Evolutionary conservation across 1,139 yeast genomes (phyloP).

Genomic region (Meyerozyma sp.): DNA sequence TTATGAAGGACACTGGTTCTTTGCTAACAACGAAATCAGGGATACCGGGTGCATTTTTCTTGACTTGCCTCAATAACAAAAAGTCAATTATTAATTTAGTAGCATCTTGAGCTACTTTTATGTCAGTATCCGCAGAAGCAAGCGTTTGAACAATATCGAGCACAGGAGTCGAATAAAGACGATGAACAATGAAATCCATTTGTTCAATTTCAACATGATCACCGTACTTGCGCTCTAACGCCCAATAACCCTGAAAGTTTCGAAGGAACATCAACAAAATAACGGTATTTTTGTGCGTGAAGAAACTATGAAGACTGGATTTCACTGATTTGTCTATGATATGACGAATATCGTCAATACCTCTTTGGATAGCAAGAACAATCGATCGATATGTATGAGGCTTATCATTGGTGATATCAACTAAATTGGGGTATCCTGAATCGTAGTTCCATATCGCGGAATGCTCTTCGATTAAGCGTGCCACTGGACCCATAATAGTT

Average conservation of each 20-base stretch:
- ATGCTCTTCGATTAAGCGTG: slow-evolving; percentile 39
- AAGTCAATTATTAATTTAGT: slow-evolving; percentile 19
- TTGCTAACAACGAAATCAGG: slow-evolving; percentile 42
- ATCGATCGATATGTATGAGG: slow-evolving; percentile 8
- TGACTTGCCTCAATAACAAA: slow-evolving; percentile 18
- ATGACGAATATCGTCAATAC: slow-evolving; percentile 38
- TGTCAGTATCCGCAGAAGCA: slow-evolving; percentile 27
- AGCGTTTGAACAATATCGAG: slow-evolving; percentile 41
- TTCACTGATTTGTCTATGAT: slow-evolving; percentile 33
- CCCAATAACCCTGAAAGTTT: slow-evolving; percentile 54
- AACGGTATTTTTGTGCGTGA: slow-evolving; percentile 26
- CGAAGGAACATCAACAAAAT: slow-evolving; percentile 38
- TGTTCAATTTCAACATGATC: slow-evolving; percentile 62
- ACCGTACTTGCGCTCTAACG: slow-evolving; percentile 54
- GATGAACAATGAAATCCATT: slow-evolving; percentile 43
- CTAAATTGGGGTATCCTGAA: slow-evolving; percentile 26
- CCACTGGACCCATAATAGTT: slow-evolving; percentile 43
- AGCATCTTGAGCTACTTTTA: slow-evolving; percentile 14
- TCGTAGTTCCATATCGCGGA: slow-evolving; percentile 21
- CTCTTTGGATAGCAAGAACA: slow-evolving; percentile 21
- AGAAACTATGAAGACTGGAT: slow-evolving; percentile 18
- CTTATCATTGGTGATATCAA: slow-evolving; percentile 17
- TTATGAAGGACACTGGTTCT: slow-evolving; percentile 48
- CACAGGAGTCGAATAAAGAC: slow-evolving; percentile 42
- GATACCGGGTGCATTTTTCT: slow-evolving; percentile 30